Base-by-base conservation (phyloP, 2,329 filamentous ascomycete genomes). In the Didymella segeticola region DNA sequence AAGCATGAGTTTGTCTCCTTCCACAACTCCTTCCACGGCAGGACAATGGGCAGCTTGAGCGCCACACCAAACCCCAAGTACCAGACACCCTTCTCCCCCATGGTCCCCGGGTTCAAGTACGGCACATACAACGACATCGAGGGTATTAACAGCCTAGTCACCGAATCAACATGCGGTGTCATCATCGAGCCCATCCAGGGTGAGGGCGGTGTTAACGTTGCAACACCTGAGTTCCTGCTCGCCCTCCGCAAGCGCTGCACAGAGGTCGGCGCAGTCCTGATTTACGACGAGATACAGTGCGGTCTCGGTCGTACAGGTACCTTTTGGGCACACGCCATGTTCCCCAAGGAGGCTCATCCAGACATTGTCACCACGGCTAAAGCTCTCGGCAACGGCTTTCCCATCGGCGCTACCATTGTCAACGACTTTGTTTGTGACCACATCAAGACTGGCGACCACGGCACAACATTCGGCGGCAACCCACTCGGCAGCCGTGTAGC, bases 11-110 rank as follows among this genome's bases (percentile, higher is more conserved):
- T 99, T 41, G 90, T 98, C 45, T 96, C 91, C 14, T 99, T 98
- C 81, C 80, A 90, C 66, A 88, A 89, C 66, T 93, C 91, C 31
- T 99, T 99, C 82, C 95, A 99, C 76, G 95, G 95, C 66, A 89
- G 95, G 54, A 98, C 95, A 14, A 96, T 98, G 91, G 95, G 95
- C 45, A 87, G 89, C 53, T 79, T 99, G 37, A 96, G 91, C n/a
- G 95, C 95, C 10, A 99, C 95, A 5, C 95, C 93, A 41, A 99
- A 98, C 78, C 91, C 92, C 15, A 99, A 99, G 76, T 99, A 99
- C 78, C 95, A 99, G 78, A 86, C 88, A 64, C 95, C 95, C 0
- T 99, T 99, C 72, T 82, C 90, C 12, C 95, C 95, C 30, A 97
- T 99, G 93, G 80, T 99, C 1, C 93, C 95, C 0, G 95, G 95